phyloP scores from a whole-genome alignment of 495 filamentous ascomycete species.

The Oidiodendron maius region DNA sequence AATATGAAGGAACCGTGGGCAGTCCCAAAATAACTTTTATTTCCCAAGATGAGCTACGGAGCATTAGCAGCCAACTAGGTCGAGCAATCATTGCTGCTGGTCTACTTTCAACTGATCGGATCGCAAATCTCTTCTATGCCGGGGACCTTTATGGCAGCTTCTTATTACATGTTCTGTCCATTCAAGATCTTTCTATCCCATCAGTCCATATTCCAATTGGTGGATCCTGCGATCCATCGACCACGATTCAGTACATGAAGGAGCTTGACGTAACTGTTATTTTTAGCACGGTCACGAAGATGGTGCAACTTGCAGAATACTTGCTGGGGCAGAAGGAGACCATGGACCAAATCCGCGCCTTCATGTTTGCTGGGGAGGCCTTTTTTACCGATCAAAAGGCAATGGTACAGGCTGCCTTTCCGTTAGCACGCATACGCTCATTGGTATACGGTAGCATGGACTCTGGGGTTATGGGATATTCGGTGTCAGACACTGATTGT shows the following conservation, averaged over 20 bases:
- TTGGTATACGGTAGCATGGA: constrained; percentile 4
- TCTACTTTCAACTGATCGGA: too few species aligned
- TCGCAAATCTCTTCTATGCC: too few species aligned
- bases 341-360: background rate
- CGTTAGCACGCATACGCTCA: background rate
- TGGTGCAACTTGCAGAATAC: background rate
- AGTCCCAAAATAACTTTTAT: too few species aligned
- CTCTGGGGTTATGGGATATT: too few species aligned
- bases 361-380: constrained; percentile 4
- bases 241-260: background rate
- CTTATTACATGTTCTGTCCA: background rate
- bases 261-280: background rate
- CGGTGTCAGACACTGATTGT: too few species aligned
- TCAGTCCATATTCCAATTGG: constrained; percentile 3
- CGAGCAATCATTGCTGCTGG: too few species aligned
- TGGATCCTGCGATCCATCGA: background rate
- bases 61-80: too few species aligned
- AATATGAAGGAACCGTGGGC: too few species aligned
- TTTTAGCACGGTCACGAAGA: background rate
- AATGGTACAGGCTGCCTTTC: background rate
- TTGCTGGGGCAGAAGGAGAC: constrained; percentile 1
- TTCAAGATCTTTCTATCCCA: background rate
- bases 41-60: too few species aligned
- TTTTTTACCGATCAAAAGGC: constrained; percentile 1
- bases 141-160: constrained; percentile 1